These are phyloP conservation scores for Pyricularia sp. DNA, from an alignment of 2,329 filamentous ascomycete species.

Conservation along the genomic window DNA sequence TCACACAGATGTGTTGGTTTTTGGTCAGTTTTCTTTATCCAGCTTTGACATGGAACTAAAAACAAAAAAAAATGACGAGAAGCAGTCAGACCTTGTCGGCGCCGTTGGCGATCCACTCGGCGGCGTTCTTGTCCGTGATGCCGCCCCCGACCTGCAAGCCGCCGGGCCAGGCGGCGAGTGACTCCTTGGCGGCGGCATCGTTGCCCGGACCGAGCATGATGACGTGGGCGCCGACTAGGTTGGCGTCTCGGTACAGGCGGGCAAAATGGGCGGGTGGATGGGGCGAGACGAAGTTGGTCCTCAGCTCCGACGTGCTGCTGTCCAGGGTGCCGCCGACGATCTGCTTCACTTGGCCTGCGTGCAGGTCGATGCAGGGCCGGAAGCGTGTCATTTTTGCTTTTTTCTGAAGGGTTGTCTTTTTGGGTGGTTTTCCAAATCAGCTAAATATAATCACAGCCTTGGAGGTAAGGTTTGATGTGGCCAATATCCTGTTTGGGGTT, in stretches of 20 bases:
- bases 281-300: conserved; percentile 87
- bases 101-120: conserved; percentile 75
- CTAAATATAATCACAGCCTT: not conserved
- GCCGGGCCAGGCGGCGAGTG: conserved; percentile 67
- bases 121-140: conserved; percentile 77
- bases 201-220: conserved; percentile 95
- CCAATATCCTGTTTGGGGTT: not conserved
- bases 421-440: not conserved
- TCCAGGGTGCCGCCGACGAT: conserved; percentile 93
- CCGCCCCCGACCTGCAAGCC: conserved; percentile 90
- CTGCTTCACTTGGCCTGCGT: conserved; percentile 96
- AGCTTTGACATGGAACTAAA: not conserved
- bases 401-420: not conserved
- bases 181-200: conserved; percentile 66
- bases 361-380: conserved; percentile 91
- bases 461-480: not conserved
- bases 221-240: conserved; percentile 74
- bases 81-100: conserved; percentile 66
- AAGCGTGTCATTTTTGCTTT: conserved; percentile 65
- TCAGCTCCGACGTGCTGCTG: conserved; percentile 53
- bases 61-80: too few relatives aligned
- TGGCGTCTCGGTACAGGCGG: conserved; percentile 66
- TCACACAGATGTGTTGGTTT: conserved; percentile 10
- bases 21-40: not conserved
- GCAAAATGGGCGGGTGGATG: conserved; percentile 78